Evolutionary conservation across 768 basidiomycete species (phyloP).

Genomic region (Leucosporidium yakuticum): DNA sequence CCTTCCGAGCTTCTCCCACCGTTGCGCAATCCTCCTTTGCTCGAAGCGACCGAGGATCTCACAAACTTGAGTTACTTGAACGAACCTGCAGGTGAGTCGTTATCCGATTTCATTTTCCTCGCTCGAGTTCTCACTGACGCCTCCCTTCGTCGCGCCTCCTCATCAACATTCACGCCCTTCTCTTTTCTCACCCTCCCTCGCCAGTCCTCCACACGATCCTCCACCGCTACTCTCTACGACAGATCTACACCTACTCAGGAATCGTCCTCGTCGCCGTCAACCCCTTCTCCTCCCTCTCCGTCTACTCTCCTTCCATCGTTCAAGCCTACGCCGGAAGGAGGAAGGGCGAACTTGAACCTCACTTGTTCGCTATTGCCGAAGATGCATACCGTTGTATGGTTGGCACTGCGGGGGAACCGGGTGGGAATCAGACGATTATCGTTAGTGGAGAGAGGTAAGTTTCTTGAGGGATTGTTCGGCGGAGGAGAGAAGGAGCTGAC

Average conservation of each 20-base stretch:
- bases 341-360: constrained; percentile 93
- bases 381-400: constrained; percentile 98
- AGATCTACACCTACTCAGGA: constrained; percentile 97
- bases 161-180: constrained; percentile 51
- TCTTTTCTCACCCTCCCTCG: constrained; percentile 82
- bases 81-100: constrained; percentile 77
- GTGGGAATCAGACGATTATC: constrained; percentile 92
- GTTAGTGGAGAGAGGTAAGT: constrained; percentile 92
- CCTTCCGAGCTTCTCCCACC: constrained; percentile 64
- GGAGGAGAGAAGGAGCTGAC: neutral
- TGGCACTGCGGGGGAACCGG: constrained; percentile 52
- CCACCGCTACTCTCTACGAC: constrained; percentile 92
- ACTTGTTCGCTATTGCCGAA: constrained; percentile 97
- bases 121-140: no score
- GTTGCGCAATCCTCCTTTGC: constrained; percentile 86
- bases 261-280: constrained; percentile 99
- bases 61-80: constrained; percentile 96
- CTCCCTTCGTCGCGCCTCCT: neutral
- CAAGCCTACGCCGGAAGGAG: constrained; percentile 89
- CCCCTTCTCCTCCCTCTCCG: constrained; percentile 93
- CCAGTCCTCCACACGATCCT: constrained; percentile 92
- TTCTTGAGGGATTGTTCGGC: neutral
- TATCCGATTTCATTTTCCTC: neutral
- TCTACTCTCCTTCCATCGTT: constrained; percentile 94
- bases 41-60: constrained; percentile 96